Conservation (phyloP, 2,329 filamentous ascomycete genomes). For the Emericellopsis atlantica region DNA sequence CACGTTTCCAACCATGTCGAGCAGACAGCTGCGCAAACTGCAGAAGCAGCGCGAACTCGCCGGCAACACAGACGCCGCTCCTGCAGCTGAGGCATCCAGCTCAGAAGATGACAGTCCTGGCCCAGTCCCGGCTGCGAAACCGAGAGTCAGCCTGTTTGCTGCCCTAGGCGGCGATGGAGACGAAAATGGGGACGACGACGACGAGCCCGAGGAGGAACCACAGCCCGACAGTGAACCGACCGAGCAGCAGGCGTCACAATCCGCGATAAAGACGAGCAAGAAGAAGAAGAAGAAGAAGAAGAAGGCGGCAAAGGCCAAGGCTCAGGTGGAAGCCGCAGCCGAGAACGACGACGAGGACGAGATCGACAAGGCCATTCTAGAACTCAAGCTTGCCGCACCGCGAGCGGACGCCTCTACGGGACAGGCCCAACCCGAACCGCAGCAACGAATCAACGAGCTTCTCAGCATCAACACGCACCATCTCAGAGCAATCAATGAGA, state of each 20-base stretch:
- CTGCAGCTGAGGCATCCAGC: slow-evolving; percentile 9
- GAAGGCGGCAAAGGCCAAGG: slow-evolving; percentile 15
- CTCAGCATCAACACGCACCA: slow-evolving; percentile 49
- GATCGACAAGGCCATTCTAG: slow-evolving; percentile 40
- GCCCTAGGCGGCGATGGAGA: slow-evolving; percentile 33
- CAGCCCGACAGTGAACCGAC: slow-evolving; percentile 3
- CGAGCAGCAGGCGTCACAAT: slow-evolving; percentile 16
- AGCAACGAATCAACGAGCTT: slow-evolving; percentile 22
- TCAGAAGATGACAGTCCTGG: slow-evolving; percentile 18
- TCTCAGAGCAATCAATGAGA: slow-evolving; percentile 81
- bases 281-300: slow-evolving; percentile 22
- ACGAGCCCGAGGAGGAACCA: slow-evolving; percentile 12
- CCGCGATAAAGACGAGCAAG: slow-evolving; percentile 21
- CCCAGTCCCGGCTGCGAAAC: slow-evolving; percentile 17
- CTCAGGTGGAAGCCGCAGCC: slow-evolving; percentile 5
- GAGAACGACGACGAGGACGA: slow-evolving; percentile 29
- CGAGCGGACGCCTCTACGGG: slow-evolving; percentile 2
- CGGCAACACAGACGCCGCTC: background rate
- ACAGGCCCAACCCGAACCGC: slow-evolving; percentile 1
- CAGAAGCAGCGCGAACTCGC: slow-evolving; percentile 33
- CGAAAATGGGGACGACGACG: slow-evolving; percentile 22
- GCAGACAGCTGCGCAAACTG: slow-evolving; percentile 36
- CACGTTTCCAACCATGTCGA: slow-evolving; percentile 27
- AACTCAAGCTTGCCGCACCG: slow-evolving; percentile 25
- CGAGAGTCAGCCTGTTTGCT: slow-evolving; percentile 36